Evolutionary conservation across 352 stramenopile species (phyloP), one percentile per base, ranked within the genome.

Genomic region (Peronosclerospora sorghi): DNA sequence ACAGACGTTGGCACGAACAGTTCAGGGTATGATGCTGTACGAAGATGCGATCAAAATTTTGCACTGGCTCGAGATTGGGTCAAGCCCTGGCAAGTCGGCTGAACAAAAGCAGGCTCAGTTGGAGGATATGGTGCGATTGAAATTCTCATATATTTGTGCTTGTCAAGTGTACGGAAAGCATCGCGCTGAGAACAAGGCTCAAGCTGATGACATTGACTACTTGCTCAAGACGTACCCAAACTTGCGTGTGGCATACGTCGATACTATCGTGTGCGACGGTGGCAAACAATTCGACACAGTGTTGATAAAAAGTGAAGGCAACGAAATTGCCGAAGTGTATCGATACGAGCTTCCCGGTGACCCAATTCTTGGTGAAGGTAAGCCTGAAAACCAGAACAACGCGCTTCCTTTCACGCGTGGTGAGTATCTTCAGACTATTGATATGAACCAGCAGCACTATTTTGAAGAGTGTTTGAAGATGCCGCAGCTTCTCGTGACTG

Each of bases 361-460:
- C 41, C 81, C 81, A 20, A 66, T 94, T 45, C 48, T 94, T 54
- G 78, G 81, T 35, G 78, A 94, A 60, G 81, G 78, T 48, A 94
- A 94, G 32, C 78, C 78, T 5, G 78, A 91, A 36, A 94, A 94
- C 56, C 81, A 94, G 56, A 94, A 94, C 54, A 81, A 90, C 34
- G 81, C 81, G 5, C 55, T 94, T 32, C 81, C 77, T 20, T 94
- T 94, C 50, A 90, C 76, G 10, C 73, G 78, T 41, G 81, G 81
- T 6, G 81, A 94, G 49, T 89, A 78, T 45, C 52, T 94, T 14
- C 81, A 94, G 54, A 86, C 72, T n/a, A 94, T 94, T 45, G 81
- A 94, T 63, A 91, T 91, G 81, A 94, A 94, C 62, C 81, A 94
- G 50, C 78, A 94, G 47, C 73, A 86, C 43, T 91, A 91, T 61